Evolutionary conservation across 257 asterid species (phyloP).

Genomic region (Nicotiana sylvestris): DNA sequence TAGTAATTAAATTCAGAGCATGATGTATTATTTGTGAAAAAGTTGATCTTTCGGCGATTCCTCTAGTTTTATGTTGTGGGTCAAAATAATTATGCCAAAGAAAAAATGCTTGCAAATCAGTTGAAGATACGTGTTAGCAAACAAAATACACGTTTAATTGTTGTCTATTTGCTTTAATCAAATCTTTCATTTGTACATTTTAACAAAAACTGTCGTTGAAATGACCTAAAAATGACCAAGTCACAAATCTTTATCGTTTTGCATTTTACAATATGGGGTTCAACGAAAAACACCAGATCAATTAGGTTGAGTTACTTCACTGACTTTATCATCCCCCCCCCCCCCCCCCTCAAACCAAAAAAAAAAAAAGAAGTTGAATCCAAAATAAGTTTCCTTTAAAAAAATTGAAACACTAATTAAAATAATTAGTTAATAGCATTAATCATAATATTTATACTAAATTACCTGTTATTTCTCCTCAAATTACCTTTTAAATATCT

Average conservation of each 20-base stretch:
- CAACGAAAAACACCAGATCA: background rate
- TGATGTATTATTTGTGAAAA: background rate
- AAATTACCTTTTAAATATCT: no score
- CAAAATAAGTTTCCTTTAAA: no score
- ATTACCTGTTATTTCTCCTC: no score
- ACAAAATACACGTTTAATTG: background rate
- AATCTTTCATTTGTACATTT: background rate
- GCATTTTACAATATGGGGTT: background rate
- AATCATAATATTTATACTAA: no score
- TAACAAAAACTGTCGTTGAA: background rate
- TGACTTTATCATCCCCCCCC: no score
- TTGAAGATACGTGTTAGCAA: no score
- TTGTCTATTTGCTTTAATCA: background rate
- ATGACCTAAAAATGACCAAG: background rate
- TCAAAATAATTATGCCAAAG: background rate
- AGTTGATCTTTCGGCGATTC: background rate
- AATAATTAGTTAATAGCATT: no score
- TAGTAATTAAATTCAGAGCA: background rate
- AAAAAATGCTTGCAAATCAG: background rate
- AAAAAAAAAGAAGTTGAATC: no score
- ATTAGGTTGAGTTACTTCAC: no score
- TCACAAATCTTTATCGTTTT: background rate
- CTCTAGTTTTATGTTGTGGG: background rate
- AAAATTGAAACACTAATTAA: no score
- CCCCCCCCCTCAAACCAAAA: no score